These are phyloP conservation scores for Zhuliangozyma blackwelliae DNA, from an alignment of 1,139 yeast genomes.

Conservation along the genomic window DNA sequence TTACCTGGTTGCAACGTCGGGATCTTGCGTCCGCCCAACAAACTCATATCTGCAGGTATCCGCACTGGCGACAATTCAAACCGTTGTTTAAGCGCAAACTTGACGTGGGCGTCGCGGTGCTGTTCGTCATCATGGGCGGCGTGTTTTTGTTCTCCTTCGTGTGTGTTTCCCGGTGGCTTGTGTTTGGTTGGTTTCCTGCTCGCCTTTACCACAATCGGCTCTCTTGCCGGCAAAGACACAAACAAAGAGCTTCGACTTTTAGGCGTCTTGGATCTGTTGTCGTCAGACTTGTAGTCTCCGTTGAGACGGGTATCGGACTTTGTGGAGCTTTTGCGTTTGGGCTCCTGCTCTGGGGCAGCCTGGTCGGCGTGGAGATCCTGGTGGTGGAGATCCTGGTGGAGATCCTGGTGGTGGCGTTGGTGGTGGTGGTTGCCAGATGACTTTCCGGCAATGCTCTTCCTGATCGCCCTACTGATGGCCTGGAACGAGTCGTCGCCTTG, in stretches of 20 bases:
- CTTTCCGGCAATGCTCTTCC: constrained; percentile 37
- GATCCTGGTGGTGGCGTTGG: constrained; percentile 3
- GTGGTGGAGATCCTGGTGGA: constrained; percentile 11
- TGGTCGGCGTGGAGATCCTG: no score
- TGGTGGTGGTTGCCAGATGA: constrained; percentile 7
- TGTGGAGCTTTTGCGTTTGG: neutral
- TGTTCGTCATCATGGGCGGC: no score
- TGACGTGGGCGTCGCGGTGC: neutral
- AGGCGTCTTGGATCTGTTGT: constrained; percentile 16
- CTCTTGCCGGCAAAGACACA: constrained; percentile 38
- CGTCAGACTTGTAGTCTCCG: constrained; percentile 1
- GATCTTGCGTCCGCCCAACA: neutral
- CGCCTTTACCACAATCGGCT: constrained; percentile 30
- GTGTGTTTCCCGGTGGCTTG: no score
- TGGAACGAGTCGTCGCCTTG: constrained; percentile 22
- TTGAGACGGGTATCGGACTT: neutral
- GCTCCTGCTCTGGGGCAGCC: no score
- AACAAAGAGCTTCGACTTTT: constrained; percentile 32
- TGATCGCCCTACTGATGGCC: constrained; percentile 36
- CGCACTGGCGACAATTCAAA: constrained; percentile 11
- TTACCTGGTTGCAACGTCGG: neutral
- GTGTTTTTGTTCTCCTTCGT: no score
- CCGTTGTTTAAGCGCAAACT: constrained; percentile 1
- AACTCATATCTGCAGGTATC: constrained; percentile 3
- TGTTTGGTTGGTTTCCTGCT: constrained; percentile 7